Evolutionary conservation across 768 basidiomycete species (phyloP), one percentile per base, ranked within the genome.

Genomic region (Cystobasidiopsis lactophilus): DNA sequence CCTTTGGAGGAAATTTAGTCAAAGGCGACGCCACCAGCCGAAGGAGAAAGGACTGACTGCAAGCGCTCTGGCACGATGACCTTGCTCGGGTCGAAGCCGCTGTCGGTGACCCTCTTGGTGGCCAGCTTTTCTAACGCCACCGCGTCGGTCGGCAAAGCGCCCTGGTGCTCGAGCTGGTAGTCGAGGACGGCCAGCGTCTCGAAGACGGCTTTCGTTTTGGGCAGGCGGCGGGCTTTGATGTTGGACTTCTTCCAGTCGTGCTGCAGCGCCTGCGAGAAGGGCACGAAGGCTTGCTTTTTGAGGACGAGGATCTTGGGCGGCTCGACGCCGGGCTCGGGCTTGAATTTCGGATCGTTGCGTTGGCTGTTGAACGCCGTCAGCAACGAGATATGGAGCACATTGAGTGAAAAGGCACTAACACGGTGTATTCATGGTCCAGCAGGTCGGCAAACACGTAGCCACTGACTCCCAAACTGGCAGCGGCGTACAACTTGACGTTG

Each of bases 371-470:
- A 35, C 19, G 40, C 47, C n/a, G 39, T 26, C 29, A n/a, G 44
- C 21, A 37, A 13, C 24, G 18, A 40, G 16, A 40, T 3, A 29
- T 16, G 19, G 16, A 18, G 18, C 45, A n/a, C 37, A 24, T 24
- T 41, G 30, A 30, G 37, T 41, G 30, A 35, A 45, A 37, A 38
- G 66, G 10, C 21, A 29, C 88, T 69, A 68, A 89, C 91, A 79
- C 76, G 43, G 93, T 76, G 65, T 80, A 85, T 56, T 86, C 79
- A 62, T 93, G 91, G 52, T 75, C 72, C 52, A 88, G 71, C 52
- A 98, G 72, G 65, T 96, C 89, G 57, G 85, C 85, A 64, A 95
- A 93, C 62, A 93, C 85, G 67, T 85, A 98, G 16, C 91, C 91
- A 43, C 78, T 69, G 54, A 89, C 71, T 21, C 91, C 91, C 64